Percentiles rank a stretch among this genome's conserved stretches.
phyloP scores from a whole-genome alignment of 2,329 filamentous ascomycete genomes.

The Lomentospora prolificans region DNA sequence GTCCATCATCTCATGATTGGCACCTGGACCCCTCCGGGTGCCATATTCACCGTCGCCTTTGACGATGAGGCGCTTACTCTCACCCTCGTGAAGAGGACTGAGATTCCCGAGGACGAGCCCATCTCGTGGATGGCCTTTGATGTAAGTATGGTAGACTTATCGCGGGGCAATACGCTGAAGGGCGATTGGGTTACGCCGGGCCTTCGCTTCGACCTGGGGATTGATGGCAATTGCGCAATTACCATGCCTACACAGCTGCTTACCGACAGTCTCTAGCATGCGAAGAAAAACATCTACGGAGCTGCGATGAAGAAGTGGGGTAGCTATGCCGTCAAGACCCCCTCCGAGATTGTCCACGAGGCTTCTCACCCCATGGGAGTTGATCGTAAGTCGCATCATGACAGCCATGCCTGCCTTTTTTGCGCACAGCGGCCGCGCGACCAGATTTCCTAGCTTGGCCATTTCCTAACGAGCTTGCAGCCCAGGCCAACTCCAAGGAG shows the following conservation, averaged over 20 bases:
- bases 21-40: conserved; percentile 82
- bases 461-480: conserved; percentile 29
- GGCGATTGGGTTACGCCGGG: no score
- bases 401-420: neutral
- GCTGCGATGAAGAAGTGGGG: conserved; percentile 92
- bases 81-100: conserved; percentile 67
- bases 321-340: conserved; percentile 66
- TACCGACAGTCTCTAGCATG: conserved; percentile 43
- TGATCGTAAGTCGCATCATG: conserved; percentile 48
- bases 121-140: conserved; percentile 93
- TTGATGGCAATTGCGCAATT: no score
- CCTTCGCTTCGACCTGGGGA: no score
- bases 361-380: conserved; percentile 66
- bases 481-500: conserved; percentile 54
- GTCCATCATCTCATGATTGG: conserved; percentile 83
- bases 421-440: neutral
- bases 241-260: conserved; percentile 3
- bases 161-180: no score
- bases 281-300: conserved; percentile 77
- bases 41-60: conserved; percentile 83
- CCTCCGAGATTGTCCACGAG: conserved; percentile 66
- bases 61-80: conserved; percentile 71
- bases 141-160: conserved; percentile 47
- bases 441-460: no score
- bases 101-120: conserved; percentile 72